Percentiles rank a stretch among this genome's conserved stretches.
These are phyloP conservation scores for Castanopsis chinensis DNA, from an alignment of 306 rosid species.

Conservation along the genomic window DNA sequence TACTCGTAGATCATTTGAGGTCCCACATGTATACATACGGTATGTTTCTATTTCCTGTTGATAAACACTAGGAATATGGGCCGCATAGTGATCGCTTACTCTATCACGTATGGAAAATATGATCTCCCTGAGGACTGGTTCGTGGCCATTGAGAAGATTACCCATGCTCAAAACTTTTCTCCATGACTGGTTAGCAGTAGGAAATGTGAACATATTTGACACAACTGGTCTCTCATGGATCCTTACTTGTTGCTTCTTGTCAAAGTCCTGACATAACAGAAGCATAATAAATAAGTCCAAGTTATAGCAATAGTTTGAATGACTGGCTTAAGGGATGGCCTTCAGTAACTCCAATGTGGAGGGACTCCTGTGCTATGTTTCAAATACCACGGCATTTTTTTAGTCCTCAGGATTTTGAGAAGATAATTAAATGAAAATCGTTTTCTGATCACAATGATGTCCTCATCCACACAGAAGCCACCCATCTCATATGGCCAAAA, in stretches of 20 bases:
- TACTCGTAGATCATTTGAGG: constrained; percentile 82
- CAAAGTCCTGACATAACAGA: constrained; percentile 48
- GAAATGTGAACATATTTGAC: constrained; percentile 77
- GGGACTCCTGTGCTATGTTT: background rate
- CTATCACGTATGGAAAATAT: constrained; percentile 64
- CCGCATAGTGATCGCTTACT: constrained; percentile 76
- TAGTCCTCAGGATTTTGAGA: background rate
- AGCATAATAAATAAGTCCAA: constrained; percentile 28
- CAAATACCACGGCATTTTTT: too few species aligned
- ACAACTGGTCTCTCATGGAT: constrained; percentile 60
- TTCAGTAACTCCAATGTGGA: background rate
- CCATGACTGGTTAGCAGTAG: constrained; percentile 94
- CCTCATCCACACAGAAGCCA: background rate
- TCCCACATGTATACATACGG: constrained; percentile 85
- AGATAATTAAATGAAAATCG: background rate
- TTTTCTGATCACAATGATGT: too few species aligned
- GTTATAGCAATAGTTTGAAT: background rate
- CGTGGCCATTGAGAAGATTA: constrained; percentile 97
- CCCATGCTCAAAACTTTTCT: constrained; percentile 96
- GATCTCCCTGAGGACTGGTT: constrained; percentile 82
- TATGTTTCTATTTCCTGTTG: constrained; percentile 74
- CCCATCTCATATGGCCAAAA: background rate
- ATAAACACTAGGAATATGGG: constrained; percentile 36
- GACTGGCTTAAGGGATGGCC: background rate
- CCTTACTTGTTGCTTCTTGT: constrained; percentile 58